A percentile compares a stretch with the other conserved stretches of the same genome.
These are phyloP conservation scores for Serendipita indica DNA, from an alignment of 768 basidiomycete genomes.

Conservation along the genomic window DNA sequence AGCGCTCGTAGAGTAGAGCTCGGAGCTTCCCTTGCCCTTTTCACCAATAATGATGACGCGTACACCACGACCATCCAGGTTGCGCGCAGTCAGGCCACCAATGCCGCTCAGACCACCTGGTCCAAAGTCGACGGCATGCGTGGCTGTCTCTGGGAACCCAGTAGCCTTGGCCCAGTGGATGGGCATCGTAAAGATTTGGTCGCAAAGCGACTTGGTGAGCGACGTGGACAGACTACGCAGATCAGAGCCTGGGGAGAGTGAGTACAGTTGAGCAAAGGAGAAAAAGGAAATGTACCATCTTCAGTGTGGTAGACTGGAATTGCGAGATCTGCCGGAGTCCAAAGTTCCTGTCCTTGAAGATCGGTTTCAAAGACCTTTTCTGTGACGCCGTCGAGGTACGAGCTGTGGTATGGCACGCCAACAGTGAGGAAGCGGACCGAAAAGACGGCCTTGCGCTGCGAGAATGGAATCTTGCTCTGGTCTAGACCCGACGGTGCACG, in stretches of 20 bases:
- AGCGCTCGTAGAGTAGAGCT: slow-evolving; percentile 53
- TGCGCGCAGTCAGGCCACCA: slow-evolving; percentile 76
- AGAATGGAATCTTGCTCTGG: slow-evolving; percentile 87
- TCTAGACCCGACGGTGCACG: slow-evolving; percentile 77
- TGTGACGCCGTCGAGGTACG: slow-evolving; percentile 59
- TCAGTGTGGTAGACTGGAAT: slow-evolving; percentile 90
- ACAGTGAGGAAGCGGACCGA: slow-evolving; percentile 89
- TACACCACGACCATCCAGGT: slow-evolving; percentile 86
- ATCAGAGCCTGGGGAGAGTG: slow-evolving; percentile 51
- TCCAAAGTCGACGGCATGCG: slow-evolving; percentile 93
- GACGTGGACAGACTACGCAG: slow-evolving; percentile 54
- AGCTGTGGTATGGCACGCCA: slow-evolving; percentile 90
- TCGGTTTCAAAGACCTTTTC: slow-evolving; percentile 66
- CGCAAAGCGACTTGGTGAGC: slow-evolving; percentile 75
- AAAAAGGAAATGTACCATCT: slow-evolving; percentile 43
- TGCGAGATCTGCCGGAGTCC: slow-evolving; percentile 49
- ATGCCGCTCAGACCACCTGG: slow-evolving; percentile 90
- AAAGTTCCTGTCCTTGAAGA: slow-evolving; percentile 62
- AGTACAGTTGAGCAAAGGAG: slow-evolving; percentile 16
- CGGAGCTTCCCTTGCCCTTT: slow-evolving; percentile 73
- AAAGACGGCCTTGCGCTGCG: slow-evolving; percentile 89
- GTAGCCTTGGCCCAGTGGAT: slow-evolving; percentile 92
- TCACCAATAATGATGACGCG: slow-evolving; percentile 84
- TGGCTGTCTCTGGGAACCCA: slow-evolving; percentile 75
- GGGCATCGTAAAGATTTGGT: slow-evolving; percentile 81